Conservation (phyloP, 306 rosid genomes). For the Cucurbita maxima region DNA sequence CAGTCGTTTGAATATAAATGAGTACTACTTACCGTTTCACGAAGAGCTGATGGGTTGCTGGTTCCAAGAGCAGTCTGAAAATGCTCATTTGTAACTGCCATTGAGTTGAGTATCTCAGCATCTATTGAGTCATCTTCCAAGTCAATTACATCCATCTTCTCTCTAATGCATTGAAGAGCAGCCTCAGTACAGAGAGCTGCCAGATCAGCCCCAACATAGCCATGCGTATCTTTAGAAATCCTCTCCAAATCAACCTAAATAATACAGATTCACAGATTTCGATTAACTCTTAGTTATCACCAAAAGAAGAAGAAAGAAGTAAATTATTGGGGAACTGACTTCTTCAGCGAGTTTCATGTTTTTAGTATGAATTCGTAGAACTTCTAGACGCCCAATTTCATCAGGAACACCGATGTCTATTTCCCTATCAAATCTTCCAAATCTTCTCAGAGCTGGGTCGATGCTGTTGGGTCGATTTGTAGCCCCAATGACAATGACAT, state of each 20-base stretch:
- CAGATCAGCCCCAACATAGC: conserved; percentile 92
- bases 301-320: background rate
- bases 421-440: conserved; percentile 96
- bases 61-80: conserved; percentile 90
- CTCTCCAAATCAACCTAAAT: conserved; percentile 81
- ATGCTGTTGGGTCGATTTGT: conserved; percentile 95
- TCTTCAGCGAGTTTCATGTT: conserved; percentile 96
- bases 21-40: conserved; percentile 71
- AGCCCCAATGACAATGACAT: conserved; percentile 94
- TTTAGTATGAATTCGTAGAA: conserved; percentile 90
- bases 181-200: conserved; percentile 97
- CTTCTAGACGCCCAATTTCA: conserved; percentile 92
- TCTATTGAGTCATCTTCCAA: conserved; percentile 90
- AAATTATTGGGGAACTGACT: conserved; percentile 24
- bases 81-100: conserved; percentile 95
- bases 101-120: conserved; percentile 92
- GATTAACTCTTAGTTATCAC: background rate
- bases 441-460: conserved; percentile 94
- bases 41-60: conserved; percentile 94
- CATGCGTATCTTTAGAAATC: conserved; percentile 84
- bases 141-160: conserved; percentile 93
- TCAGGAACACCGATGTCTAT: conserved; percentile 95
- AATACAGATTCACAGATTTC: background rate
- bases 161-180: conserved; percentile 94
- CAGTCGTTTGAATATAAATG: background rate